These are phyloP conservation scores for Trichoderma koningii DNA, from an alignment of 2,329 filamentous ascomycete species.

Conservation along the genomic window DNA sequence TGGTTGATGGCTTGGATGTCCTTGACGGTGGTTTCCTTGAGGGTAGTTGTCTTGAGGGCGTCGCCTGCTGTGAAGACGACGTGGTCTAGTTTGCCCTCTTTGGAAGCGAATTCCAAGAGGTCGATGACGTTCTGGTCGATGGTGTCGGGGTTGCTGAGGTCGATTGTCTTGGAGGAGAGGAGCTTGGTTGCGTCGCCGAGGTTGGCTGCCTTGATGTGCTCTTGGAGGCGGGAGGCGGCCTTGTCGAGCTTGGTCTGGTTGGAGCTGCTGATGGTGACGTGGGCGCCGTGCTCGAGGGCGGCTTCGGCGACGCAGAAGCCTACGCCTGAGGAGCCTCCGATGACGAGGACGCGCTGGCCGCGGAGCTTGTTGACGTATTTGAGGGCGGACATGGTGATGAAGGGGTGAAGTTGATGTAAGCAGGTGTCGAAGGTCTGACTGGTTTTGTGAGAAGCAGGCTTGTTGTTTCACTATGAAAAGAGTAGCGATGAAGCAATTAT, in stretches of 20 bases:
- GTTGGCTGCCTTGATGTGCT: slow-evolving; percentile 41
- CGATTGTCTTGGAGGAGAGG: slow-evolving; percentile 32
- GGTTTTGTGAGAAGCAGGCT: neutral
- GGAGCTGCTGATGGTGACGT: slow-evolving; percentile 63
- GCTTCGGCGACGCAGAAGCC: slow-evolving; percentile 63
- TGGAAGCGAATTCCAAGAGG: slow-evolving; percentile 48
- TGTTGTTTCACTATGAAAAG: too few relatives aligned
- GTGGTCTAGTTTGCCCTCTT: slow-evolving; percentile 57
- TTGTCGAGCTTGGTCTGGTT: slow-evolving; percentile 50
- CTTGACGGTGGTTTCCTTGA: slow-evolving; percentile 47
- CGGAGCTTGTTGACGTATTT: slow-evolving; percentile 42
- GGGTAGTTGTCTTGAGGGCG: slow-evolving; percentile 38
- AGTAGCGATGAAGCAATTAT: too few relatives aligned
- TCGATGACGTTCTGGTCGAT: slow-evolving; percentile 49
- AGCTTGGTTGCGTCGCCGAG: slow-evolving; percentile 34
- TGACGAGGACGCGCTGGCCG: slow-evolving; percentile 53
- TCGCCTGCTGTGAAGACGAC: slow-evolving; percentile 60
- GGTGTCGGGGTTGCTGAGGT: slow-evolving; percentile 29
- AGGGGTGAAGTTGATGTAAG: neutral
- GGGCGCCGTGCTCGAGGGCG: slow-evolving; percentile 55
- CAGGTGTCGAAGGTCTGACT: neutral
- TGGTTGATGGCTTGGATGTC: slow-evolving; percentile 46
- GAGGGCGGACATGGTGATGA: slow-evolving; percentile 28
- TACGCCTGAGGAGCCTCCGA: slow-evolving; percentile 66
- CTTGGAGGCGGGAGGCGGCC: slow-evolving; percentile 47